These are phyloP conservation scores for Penicillium brevicompactum DNA, from an alignment of 2,329 filamentous ascomycete species.

Conservation along the genomic window DNA sequence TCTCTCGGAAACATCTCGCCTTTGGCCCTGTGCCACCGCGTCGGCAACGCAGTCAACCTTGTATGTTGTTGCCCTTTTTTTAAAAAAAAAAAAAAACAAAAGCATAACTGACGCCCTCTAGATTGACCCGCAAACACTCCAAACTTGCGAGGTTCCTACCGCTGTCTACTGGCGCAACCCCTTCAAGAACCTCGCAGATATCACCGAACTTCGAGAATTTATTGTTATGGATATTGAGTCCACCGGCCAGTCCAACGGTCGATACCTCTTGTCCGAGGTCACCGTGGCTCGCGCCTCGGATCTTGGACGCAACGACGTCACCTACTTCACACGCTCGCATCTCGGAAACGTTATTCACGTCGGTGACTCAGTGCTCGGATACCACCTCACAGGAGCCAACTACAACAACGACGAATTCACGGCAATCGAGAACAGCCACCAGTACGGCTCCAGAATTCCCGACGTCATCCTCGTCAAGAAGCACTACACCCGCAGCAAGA, in stretches of 20 bases:
- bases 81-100: too few species aligned
- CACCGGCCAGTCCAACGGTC: slow-evolving; percentile 72
- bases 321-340: slow-evolving; percentile 89
- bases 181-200: slow-evolving; percentile 80
- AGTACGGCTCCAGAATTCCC: slow-evolving; percentile 77
- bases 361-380: slow-evolving; percentile 94
- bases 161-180: slow-evolving; percentile 89
- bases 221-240: slow-evolving; percentile 93
- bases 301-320: slow-evolving; percentile 80
- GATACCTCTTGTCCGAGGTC: slow-evolving; percentile 81
- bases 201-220: slow-evolving; percentile 85
- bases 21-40: slow-evolving; percentile 79
- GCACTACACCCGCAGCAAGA: slow-evolving; percentile 83
- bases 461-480: slow-evolving; percentile 98
- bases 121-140: slow-evolving; percentile 79
- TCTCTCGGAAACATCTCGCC: slow-evolving; percentile 86
- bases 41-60: slow-evolving; percentile 87
- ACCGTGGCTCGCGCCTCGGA: slow-evolving; percentile 87
- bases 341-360: slow-evolving; percentile 81
- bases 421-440: slow-evolving; percentile 74
- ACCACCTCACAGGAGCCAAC: slow-evolving; percentile 83
- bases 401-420: slow-evolving; percentile 90
- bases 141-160: slow-evolving; percentile 81
- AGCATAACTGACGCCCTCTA: background rate
- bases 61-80: slow-evolving; percentile 44